Conservation (phyloP, 345 rosid genomes). For the Eutrema japonicum region DNA sequence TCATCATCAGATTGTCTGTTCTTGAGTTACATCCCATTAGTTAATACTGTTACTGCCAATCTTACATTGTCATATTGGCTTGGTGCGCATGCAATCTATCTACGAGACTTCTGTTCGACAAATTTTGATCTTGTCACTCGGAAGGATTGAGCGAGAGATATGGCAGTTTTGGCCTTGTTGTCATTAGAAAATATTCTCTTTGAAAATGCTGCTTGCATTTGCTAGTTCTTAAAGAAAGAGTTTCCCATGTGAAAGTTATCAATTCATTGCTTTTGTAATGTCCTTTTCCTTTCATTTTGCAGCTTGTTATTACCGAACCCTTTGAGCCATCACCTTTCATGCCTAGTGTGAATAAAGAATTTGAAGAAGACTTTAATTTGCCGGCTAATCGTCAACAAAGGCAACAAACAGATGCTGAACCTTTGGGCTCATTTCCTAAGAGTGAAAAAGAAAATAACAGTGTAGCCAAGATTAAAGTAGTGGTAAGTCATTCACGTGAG, state of each 20-base stretch:
- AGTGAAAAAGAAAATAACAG: constrained; percentile 81
- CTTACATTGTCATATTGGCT: constrained; percentile 13
- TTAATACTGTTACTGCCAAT: constrained; percentile 10
- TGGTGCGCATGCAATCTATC: constrained; percentile 22
- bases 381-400: constrained; percentile 53
- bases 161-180: constrained; percentile 23
- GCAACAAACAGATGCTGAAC: constrained; percentile 63
- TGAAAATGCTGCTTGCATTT: neutral
- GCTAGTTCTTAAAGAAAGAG: constrained; percentile 6
- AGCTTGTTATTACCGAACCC: constrained; percentile 92
- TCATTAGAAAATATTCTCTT: constrained; percentile 4
- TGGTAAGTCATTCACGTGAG: constrained; percentile 62
- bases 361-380: constrained; percentile 66
- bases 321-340: constrained; percentile 90
- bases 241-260: constrained; percentile 21
- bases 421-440: constrained; percentile 47
- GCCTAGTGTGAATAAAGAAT: constrained; percentile 67
- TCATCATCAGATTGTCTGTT: neutral
- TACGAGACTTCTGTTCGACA: constrained; percentile 1
- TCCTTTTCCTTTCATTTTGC: constrained; percentile 38
- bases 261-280: constrained; percentile 33
- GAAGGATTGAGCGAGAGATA: constrained; percentile 13
- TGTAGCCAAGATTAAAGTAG: constrained; percentile 97
- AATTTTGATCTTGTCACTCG: constrained; percentile 5
- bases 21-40: constrained; percentile 6